Base-by-base conservation (phyloP, 768 basidiomycete genomes). In the Roridomyces roridus region DNA sequence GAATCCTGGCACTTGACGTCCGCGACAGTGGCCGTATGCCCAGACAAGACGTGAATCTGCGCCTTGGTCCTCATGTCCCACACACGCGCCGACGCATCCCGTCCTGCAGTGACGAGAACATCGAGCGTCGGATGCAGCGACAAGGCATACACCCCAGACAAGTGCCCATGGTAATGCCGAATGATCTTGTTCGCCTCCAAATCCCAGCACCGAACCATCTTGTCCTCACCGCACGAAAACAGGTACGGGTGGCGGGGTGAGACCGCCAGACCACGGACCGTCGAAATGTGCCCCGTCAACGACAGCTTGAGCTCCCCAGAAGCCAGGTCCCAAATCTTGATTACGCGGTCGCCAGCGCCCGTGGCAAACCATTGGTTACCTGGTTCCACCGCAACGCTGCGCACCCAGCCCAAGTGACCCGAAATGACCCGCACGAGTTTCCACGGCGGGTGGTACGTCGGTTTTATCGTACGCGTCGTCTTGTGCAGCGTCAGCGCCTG, bases 141-240 rank as follows among this genome's bases (percentile, higher is more conserved):
- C 51, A 98, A 81, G 0, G 94, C 81, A 67, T 98, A 98, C n/a
- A 99, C 96, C 40, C 97, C 97, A 0, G 96, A 98, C 20, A 97
- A 83, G 72, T 99, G 97, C 2, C 97, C 97, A 70, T 99, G 97
- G 69, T 99, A 98, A 73, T 98, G 95, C 18, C 97, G 85, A 51
- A 99, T 99, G 57, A 98, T 96, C 74, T 98, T 99, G 80, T 99
- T 99, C 24, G 92, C 90, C 72, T 99, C 97, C 46, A 99, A 76
- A 67, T 99, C 97, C 97, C 97, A 98, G 66, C 97, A 98, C 77
- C 98, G 98, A 31, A 99, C 97, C 97, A 98, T 98, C 94, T 99
- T 98, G 73, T 99, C 97, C 72, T 99, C 97, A 48, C 92, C 95
- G 62, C 94, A 96, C 7, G 94, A 96, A 71, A 99, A 99, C 36